Base-by-base conservation (phyloP, 805 yeast species). In the Wickerhamiella kazuoi region DNA sequence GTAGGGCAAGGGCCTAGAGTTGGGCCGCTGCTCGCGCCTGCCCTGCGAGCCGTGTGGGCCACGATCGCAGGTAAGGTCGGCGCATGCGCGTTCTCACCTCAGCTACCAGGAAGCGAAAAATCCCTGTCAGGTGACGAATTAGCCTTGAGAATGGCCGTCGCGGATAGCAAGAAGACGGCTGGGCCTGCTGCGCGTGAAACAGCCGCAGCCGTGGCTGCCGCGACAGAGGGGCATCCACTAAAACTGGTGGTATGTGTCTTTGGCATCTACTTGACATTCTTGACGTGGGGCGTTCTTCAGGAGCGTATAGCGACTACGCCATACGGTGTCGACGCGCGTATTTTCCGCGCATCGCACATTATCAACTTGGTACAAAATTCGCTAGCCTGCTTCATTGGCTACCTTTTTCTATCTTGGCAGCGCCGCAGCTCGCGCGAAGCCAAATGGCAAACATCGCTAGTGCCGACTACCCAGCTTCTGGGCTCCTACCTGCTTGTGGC, bases 251-350 rank as follows among this genome's bases (percentile, higher is more conserved):
- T 61, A 3, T 67, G 69, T 41, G 60, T 65, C 1, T 35, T 49
- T 7, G 96, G 96, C 0, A 80, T 90, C 29, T 90, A 90, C 52
- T 73, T 72, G 2, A 78, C 94, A 36, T 90, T 90, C 50, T 61
- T 90, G 21, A 68, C 87, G 1, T 90, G 98, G 98, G 84, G 94
- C 0, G 69, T 82, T 29, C 69, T 90, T 11, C 97, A 90, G 53
- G 98, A 90, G 56, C 74, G 87, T 35, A 72, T 90, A 46, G 69
- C 84, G 13, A 73, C 84, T 1, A 76, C 75, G 35, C 71, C 79
- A 11, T 83, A 84, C 58, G 82, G 80, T 1, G 49, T 61, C 7
- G 68, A 69, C 23, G 52, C 57, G 14, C 67, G 63, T 21, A 64
- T 62, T 38, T 86, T 83, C 61, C 69, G 74, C 43, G 76, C 83